A percentile compares a stretch with the other conserved stretches of the same genome.
These are phyloP conservation scores for Trichosporon inkin DNA, from an alignment of 1,284 basidiomycete species.

Conservation along the genomic window DNA sequence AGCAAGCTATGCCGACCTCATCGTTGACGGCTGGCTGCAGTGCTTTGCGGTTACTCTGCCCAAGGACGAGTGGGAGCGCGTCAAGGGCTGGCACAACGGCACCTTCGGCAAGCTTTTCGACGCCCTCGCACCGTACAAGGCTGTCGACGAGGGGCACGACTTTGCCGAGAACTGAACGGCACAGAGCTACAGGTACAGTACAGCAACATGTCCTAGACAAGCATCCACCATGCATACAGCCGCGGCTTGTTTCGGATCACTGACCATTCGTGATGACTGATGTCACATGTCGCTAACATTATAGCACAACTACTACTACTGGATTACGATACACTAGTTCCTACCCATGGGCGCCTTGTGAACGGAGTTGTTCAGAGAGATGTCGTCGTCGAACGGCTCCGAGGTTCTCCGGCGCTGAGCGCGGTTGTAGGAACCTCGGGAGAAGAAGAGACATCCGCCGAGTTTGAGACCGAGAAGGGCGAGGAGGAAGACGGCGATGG, in stretches of 20 bases:
- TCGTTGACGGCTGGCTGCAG: not conserved
- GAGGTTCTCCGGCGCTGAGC: not conserved
- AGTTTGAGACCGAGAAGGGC: slow-evolving; percentile 3
- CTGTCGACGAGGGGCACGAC: not conserved
- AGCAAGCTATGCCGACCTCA: not conserved
- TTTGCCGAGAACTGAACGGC: not conserved
- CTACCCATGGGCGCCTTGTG: slow-evolving; percentile 2
- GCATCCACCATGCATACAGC: not conserved
- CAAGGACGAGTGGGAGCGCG: not conserved
- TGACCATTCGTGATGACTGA: too few species aligned
- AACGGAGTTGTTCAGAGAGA: not conserved
- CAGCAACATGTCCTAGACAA: too few species aligned
- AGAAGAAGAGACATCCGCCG: slow-evolving; percentile 2
- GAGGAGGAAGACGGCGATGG: not conserved
- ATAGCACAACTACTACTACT: not conserved
- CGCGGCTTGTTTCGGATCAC: too few species aligned
- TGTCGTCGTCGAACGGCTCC: not conserved
- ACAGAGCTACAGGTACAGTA: too few species aligned
- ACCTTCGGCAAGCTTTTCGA: not conserved
- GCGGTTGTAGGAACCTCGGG: not conserved
- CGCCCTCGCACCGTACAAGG: not conserved
- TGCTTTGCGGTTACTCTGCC: not conserved
- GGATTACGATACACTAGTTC: not conserved
- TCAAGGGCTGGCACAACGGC: not conserved
- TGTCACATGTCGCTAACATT: too few species aligned